Conservation (phyloP, 2,329 filamentous ascomycete species). For the Cladosporium sp. region DNA sequence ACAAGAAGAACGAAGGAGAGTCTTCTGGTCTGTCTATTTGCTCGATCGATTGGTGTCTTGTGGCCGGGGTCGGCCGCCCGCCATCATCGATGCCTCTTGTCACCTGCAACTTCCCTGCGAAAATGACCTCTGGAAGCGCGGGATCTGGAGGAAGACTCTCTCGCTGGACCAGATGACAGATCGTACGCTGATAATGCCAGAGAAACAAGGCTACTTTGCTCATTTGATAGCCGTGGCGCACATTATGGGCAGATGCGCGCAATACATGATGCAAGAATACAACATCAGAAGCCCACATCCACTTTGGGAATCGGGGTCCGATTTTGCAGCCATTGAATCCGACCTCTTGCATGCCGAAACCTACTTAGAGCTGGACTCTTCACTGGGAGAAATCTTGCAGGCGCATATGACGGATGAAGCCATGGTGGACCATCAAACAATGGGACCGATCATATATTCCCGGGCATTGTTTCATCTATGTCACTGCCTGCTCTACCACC, state of each 20-base stretch:
- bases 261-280: neutral
- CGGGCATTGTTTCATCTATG: neutral
- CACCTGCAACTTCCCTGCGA: neutral
- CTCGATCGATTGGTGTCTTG: neutral
- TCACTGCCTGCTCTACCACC: neutral
- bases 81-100: neutral
- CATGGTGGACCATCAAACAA: neutral
- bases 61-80: neutral
- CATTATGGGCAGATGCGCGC: neutral
- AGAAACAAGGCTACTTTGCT: neutral
- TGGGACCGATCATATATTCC: neutral
- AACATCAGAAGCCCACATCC: neutral
- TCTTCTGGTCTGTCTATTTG: neutral
- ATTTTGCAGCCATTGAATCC: neutral
- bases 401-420: neutral
- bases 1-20: neutral
- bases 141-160: neutral
- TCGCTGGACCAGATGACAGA: neutral
- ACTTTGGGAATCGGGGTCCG: neutral
- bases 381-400: neutral
- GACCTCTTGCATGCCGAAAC: neutral
- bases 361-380: neutral
- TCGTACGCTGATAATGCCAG: neutral
- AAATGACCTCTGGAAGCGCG: neutral
- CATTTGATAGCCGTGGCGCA: neutral